Percentiles rank a stretch among this genome's conserved stretches.
Conservation (phyloP, 23 red algal genomes). For the Gracilaria domingensis region DNA sequence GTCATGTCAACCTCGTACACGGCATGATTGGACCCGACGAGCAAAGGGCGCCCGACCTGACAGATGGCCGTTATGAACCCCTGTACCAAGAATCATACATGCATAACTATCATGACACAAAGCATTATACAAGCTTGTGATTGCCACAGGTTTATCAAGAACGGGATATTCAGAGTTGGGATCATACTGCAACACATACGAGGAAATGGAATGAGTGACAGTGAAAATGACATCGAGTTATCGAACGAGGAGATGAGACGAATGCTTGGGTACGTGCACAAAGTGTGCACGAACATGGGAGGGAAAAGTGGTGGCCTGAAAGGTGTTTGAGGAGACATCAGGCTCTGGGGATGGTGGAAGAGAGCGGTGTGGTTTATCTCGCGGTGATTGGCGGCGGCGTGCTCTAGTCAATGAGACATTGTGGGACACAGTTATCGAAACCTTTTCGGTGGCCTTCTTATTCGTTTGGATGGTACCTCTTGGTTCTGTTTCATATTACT, state of each 20-base stretch:
- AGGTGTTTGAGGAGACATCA: background rate
- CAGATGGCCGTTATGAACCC: no score
- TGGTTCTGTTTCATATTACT: no score
- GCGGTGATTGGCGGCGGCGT: no score
- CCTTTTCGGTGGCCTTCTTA: no score
- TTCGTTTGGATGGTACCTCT: no score
- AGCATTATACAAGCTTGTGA: constrained; percentile 65
- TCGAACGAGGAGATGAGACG: constrained; percentile 77
- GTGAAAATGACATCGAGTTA: constrained; percentile 88
- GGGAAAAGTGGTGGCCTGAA: constrained; percentile 51
- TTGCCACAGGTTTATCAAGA: constrained; percentile 45
- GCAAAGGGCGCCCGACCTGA: no score
- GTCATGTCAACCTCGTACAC: no score
- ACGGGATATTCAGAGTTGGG: background rate
- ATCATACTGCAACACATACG: constrained; percentile 57
- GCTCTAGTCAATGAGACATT: no score
- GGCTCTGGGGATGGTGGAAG: constrained; percentile 3
- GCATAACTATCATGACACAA: constrained; percentile 95
- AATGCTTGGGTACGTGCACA: constrained; percentile 43
- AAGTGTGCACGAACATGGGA: constrained; percentile 78
- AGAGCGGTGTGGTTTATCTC: constrained; percentile 1
- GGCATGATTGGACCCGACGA: no score
- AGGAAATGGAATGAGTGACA: constrained; percentile 74
- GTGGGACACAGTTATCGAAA: no score
- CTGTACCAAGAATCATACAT: constrained; percentile 85